Evolutionary conservation across 352 stramenopile genomes (phyloP).

Genomic region (Peronospora belbahrii): DNA sequence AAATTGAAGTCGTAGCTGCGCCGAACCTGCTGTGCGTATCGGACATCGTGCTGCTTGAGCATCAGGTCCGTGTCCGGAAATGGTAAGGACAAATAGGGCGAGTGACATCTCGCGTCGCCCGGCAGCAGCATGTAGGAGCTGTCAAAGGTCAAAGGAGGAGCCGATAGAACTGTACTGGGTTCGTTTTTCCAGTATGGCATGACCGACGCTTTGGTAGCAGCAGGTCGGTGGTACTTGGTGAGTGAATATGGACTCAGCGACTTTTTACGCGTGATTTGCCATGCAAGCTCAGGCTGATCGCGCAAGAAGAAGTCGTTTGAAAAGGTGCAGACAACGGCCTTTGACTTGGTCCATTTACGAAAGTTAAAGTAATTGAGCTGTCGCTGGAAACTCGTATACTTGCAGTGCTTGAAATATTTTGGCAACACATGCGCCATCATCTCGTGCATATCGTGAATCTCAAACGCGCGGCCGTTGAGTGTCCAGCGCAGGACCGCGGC

Average conservation of each 20-base stretch:
- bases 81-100: constrained; percentile 19
- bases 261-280: constrained; percentile 65
- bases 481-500: constrained; percentile 54
- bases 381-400: constrained; percentile 88
- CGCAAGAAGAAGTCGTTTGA: constrained; percentile 69
- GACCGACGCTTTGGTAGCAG: constrained; percentile 6
- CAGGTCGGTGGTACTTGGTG: constrained; percentile 5
- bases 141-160: constrained; percentile 7
- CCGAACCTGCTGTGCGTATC: constrained; percentile 8
- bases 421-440: constrained; percentile 83
- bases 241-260: constrained; percentile 23
- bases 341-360: constrained; percentile 79
- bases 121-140: constrained; percentile 8
- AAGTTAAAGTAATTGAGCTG: constrained; percentile 93
- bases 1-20: constrained; percentile 17
- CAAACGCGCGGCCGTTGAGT: constrained; percentile 48
- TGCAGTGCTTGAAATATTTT: constrained; percentile 91
- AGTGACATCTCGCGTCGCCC: constrained; percentile 5
- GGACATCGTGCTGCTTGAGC: constrained; percentile 32
- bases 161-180: neutral
- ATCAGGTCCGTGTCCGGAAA: constrained; percentile 22
- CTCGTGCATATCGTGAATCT: constrained; percentile 70
- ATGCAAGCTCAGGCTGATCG: constrained; percentile 55
- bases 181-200: constrained; percentile 19
- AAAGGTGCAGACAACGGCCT: constrained; percentile 82